These are phyloP conservation scores for Sicyos edulis DNA, from an alignment of 306 rosid species.

Conservation along the genomic window DNA sequence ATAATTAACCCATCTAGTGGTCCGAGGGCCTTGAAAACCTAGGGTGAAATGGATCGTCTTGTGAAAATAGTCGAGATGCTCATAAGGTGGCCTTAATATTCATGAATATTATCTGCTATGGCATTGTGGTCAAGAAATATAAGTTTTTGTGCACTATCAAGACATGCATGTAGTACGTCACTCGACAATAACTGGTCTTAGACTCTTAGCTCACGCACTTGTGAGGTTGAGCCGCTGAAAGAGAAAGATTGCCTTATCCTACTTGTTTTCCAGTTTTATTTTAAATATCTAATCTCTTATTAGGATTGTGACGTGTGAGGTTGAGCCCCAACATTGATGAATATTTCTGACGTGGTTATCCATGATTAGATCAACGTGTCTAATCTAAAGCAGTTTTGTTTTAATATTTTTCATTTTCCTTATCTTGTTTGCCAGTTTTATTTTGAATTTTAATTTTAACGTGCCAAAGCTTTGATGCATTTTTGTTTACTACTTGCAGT, in stretches of 20 bases:
- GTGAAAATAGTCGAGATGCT: too few species aligned
- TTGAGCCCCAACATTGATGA: too few species aligned
- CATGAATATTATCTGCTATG: background rate
- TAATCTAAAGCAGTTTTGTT: background rate
- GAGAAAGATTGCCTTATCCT: background rate
- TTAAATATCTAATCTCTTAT: too few species aligned
- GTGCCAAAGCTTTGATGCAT: background rate
- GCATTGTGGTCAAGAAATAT: background rate
- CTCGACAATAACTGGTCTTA: background rate
- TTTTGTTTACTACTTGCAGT: background rate
- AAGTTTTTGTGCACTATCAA: background rate
- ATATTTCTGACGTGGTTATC: background rate
- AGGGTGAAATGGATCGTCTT: too few species aligned
- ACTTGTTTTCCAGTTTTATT: too few species aligned
- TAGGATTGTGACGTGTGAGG: background rate
- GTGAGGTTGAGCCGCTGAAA: background rate
- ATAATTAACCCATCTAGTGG: too few species aligned
- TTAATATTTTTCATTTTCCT: background rate
- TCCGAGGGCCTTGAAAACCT: too few species aligned
- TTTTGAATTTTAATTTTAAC: background rate
- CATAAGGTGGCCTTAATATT: too few species aligned
- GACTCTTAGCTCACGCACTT: constrained; percentile 1
- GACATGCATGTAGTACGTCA: background rate
- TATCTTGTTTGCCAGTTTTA: background rate
- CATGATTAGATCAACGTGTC: background rate